Evolutionary conservation across 805 yeast species (phyloP), one percentile per base, ranked within the genome.

Genomic region (Vanderwaltozyma yarrowii): DNA sequence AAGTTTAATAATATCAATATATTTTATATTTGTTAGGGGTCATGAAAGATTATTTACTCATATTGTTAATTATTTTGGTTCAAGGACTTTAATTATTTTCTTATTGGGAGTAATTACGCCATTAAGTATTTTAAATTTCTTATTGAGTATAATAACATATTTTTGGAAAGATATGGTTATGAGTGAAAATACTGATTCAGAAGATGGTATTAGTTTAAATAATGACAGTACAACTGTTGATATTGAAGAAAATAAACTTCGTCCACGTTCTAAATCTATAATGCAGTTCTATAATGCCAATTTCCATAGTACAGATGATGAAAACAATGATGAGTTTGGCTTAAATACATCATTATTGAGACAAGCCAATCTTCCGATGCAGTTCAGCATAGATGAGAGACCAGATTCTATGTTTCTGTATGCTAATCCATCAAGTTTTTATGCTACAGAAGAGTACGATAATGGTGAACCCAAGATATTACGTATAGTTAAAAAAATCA

Each of bases 1-100:
- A 32, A 39, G 62, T 2, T 45, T 64, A 19, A 42, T 64, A 3
- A 41, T 62, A 15, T 64, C 69, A 24, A 62, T 65, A 12, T 60
- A 65, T 37, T 65, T 65, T 55, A 62, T 65, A 28, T 66, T 20
- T 37, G 39, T 37, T 12, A 19, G 39, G 14, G 60, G 55, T 2
- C 56, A 65, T 30, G 51, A 51, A 23, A 48, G 49, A 13, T 46
- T 59, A 27, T 49, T 55, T 32, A 58, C 67, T 12, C 46, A 54
- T 4, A 41, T 46, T 2, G 56, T 60, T 6, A 62, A 56, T 36
- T 57, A 49, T 36, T 64, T 54, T 43, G 69, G 64, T 16, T 51
- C 56, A 32, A 58, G 52, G 42, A 46, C 55, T 3, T 46, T 65
- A 32, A 18, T 41, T 13, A 32, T 42, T 17, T 66, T 63, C 40